Percentiles rank a stretch among this genome's conserved stretches.
Conservation (phyloP, 139 green algal genomes). For the Desmodesmus armatus region DNA sequence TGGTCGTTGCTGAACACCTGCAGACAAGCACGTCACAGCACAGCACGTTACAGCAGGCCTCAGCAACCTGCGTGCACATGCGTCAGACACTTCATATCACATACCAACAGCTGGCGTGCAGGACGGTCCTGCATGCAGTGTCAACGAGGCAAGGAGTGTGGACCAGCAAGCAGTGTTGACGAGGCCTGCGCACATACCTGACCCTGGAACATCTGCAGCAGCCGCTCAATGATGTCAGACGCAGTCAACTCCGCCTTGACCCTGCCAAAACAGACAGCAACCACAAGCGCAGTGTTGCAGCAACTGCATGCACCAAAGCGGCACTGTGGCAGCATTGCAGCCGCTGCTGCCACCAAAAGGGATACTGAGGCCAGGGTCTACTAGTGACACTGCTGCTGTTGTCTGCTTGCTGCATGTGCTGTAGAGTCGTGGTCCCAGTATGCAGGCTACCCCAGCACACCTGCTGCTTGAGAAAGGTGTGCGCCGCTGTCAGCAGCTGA, state of each 20-base stretch:
- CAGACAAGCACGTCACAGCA: neutral
- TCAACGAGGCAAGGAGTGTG: neutral
- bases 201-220: conserved; percentile 66
- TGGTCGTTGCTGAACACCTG: conserved; percentile 86
- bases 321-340: conserved; percentile 42
- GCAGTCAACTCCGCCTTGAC: conserved; percentile 72
- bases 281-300: neutral
- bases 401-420: too few species aligned
- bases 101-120: neutral
- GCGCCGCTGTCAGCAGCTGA: neutral
- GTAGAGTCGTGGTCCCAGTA: too few species aligned
- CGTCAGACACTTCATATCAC: too few species aligned
- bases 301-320: neutral
- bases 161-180: neutral
- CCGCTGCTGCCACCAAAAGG: too few species aligned
- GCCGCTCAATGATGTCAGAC: conserved; percentile 66
- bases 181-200: conserved; percentile 76
- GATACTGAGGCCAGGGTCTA: too few species aligned
- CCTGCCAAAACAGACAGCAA: too few species aligned
- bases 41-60: neutral
- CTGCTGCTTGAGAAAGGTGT: neutral
- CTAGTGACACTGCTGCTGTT: too few species aligned
- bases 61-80: neutral
- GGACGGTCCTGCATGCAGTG: neutral
- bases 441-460: too few species aligned